Base-by-base conservation (phyloP, 768 basidiomycete species). In the Butyriboletus loyo region DNA sequence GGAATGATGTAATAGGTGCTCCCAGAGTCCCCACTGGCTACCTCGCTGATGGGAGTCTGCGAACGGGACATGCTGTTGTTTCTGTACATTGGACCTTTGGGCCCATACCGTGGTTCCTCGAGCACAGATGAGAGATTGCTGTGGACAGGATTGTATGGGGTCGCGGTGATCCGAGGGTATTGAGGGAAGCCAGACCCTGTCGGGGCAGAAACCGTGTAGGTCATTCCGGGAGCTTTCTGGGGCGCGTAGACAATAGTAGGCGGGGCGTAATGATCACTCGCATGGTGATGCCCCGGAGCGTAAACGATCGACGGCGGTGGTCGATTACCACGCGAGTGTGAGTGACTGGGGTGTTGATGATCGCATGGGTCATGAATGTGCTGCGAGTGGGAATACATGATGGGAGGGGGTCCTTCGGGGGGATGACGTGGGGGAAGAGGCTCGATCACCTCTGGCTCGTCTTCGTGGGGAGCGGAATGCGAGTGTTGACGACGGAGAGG, bases 1-100 rank as follows among this genome's bases (percentile, higher is more conserved):
- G 86, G 86, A 36, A 87, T 76, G 57, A 88, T 80, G 64, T 87
- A 89, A 73, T 88, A 89, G 4, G 87, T 89, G 64, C 85, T 81
- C 21, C 80, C 84, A 5, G 85, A 85, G 34, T 78, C 78, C 14
- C 76, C 68, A 61, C 81, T 85, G 30, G 65, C 73, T 1, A 41
- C 62, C 30, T 77, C 74, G 40, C 73, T 72, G 7, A 66, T 52
- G 15, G 66, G 68, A 0, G 77, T 64, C 39, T 75, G 77, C 17
- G 74, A 74, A 19, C 70, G 70, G 14, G 61, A 24, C 25, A 52
- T 28, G 64, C 67, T 45, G 64, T 66, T 48, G 19, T 58, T 63
- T 41, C 64, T 65, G 21, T 63, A 55, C 55, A 65, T 63, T 28
- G 68, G 58, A 35, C 56, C 70, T 50, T 62, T 66, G 14, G 60